Evolutionary conservation across 169 alveolate genomes (phyloP).

Genomic region (Plasmodium cynomolgi): DNA sequence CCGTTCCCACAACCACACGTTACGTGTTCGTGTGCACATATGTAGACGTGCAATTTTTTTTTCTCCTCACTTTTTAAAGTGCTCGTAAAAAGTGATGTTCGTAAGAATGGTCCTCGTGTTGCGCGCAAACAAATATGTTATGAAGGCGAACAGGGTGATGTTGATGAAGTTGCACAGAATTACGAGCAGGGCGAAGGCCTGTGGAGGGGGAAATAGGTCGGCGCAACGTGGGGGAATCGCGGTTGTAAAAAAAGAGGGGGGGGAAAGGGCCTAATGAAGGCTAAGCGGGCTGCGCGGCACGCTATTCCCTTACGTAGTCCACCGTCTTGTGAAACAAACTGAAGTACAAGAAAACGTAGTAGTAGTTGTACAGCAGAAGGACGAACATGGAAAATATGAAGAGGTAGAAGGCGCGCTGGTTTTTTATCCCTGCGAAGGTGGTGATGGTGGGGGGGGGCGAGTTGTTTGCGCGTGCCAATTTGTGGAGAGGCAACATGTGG

Average conservation of each 20-base stretch:
- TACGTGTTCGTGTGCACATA: background rate
- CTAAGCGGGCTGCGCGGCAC: background rate
- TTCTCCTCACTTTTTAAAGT: conserved; percentile 82
- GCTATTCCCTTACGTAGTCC: conserved; percentile 62
- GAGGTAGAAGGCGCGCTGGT: conserved; percentile 81
- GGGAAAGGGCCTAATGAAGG: background rate
- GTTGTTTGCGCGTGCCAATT: background rate
- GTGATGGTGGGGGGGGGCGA: conserved; percentile 81
- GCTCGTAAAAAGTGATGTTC: conserved; percentile 92
- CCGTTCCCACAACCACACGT: background rate
- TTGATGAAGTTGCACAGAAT: conserved; percentile 77
- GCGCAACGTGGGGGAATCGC: background rate
- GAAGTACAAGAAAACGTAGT: conserved; percentile 68
- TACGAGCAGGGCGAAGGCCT: conserved; percentile 52
- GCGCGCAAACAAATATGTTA: conserved; percentile 84
- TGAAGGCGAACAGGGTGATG: conserved; percentile 85
- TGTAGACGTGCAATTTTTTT: background rate
- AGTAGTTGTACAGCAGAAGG: conserved; percentile 41
- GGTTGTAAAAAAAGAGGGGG: background rate
- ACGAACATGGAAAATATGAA: conserved; percentile 73
- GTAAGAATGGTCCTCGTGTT: conserved; percentile 88
- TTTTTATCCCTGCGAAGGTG: conserved; percentile 73
- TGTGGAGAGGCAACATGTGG: background rate
- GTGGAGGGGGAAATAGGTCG: conserved; percentile 17
- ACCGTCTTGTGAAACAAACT: conserved; percentile 16